Conservation (phyloP, 2,329 filamentous ascomycete species). For the Chaetomium sp. region DNA sequence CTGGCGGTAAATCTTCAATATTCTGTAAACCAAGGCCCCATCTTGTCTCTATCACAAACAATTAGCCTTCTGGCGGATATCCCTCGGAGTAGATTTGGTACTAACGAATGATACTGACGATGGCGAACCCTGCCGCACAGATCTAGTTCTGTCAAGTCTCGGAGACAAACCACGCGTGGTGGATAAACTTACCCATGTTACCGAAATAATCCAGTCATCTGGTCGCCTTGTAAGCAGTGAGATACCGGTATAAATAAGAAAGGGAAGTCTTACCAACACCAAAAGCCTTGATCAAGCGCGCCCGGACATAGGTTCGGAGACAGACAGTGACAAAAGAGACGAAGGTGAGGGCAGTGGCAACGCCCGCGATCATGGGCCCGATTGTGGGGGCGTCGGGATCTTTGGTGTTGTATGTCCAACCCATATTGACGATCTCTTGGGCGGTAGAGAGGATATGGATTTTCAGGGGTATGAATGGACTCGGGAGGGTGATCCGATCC, state of each 20-base stretch:
- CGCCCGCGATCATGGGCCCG: conserved; percentile 39
- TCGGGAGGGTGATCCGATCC: background rate
- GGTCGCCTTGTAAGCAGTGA: background rate
- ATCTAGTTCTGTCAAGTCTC: conserved; percentile 32
- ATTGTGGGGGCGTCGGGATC: conserved; percentile 41
- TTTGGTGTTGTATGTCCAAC: conserved; percentile 44
- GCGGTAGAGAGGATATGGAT: background rate
- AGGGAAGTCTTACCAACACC: conserved; percentile 38
- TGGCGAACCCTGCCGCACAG: conserved; percentile 41
- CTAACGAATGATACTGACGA: conserved; percentile 44
- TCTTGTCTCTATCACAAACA: conserved; percentile 44
- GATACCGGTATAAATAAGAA: too few species aligned
- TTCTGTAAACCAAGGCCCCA: conserved; percentile 46
- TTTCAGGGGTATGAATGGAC: background rate
- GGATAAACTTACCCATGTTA: conserved; percentile 37
- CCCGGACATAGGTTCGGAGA: conserved; percentile 42
- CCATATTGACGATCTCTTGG: conserved; percentile 35
- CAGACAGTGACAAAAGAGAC: conserved; percentile 40
- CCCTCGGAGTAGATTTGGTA: background rate
- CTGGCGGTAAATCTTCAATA: conserved; percentile 42
- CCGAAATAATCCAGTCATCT: conserved; percentile 41
- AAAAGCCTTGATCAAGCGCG: conserved; percentile 40
- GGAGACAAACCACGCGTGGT: background rate
- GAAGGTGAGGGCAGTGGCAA: conserved; percentile 38
- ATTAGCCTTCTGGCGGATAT: background rate